phyloP scores from a whole-genome alignment of 805 yeast species.

The Wickerhamomyces bovis region DNA sequence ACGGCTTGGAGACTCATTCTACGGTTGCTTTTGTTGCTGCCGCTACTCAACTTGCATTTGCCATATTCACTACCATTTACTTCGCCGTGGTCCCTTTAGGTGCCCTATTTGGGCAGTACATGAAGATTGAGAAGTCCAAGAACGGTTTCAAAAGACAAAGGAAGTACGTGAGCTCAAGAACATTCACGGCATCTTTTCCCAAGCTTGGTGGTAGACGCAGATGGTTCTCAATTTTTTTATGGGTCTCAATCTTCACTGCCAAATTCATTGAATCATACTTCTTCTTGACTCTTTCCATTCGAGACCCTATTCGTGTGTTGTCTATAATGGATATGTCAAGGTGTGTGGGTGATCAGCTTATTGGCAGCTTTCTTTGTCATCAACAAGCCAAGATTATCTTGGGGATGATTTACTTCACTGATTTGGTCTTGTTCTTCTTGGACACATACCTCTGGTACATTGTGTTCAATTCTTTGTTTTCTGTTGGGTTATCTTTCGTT shows the following conservation, averaged over 20 bases:
- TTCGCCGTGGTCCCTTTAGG: constrained; percentile 58
- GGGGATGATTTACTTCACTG: constrained; percentile 49
- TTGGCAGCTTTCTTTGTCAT: constrained; percentile 49
- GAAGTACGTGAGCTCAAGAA: constrained; percentile 44
- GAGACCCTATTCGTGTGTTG: constrained; percentile 70
- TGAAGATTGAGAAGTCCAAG: constrained; percentile 29
- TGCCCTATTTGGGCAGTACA: constrained; percentile 40
- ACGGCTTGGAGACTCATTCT: constrained; percentile 34
- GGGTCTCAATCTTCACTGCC: constrained; percentile 60
- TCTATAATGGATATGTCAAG: constrained; percentile 47
- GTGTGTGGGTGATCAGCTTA: constrained; percentile 58
- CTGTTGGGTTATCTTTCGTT: constrained; percentile 65
- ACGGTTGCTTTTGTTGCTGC: constrained; percentile 38
- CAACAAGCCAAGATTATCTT: constrained; percentile 55
- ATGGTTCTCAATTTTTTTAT: constrained; percentile 59
- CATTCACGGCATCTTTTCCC: constrained; percentile 58
- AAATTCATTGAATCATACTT: constrained; percentile 76
- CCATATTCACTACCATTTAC: constrained; percentile 48
- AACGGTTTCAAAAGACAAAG: constrained; percentile 17
- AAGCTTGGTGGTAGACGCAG: constrained; percentile 45
- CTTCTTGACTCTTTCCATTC: constrained; percentile 64
- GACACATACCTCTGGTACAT: constrained; percentile 88
- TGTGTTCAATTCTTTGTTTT: constrained; percentile 68
- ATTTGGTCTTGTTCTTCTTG: constrained; percentile 63
- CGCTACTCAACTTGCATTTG: constrained; percentile 48